Evolutionary conservation across 176 grass and related monocot species (phyloP).

Genomic region (Aegilops speltoides): DNA sequence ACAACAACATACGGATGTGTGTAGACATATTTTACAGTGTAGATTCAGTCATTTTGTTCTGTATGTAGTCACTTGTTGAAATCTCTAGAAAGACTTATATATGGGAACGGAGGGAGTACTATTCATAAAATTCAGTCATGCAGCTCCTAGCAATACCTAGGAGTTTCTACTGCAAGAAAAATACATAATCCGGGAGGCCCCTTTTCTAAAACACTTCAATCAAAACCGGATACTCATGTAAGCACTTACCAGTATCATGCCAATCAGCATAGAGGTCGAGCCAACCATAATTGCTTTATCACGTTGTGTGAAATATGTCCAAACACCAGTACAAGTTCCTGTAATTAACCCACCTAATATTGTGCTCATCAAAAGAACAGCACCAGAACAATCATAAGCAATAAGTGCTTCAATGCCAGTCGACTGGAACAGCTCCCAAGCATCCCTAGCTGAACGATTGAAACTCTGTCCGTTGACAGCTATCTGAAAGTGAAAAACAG

Average conservation of each 20-base stretch:
- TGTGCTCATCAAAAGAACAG: slow-evolving; percentile 88
- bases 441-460: slow-evolving; percentile 90
- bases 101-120: neutral
- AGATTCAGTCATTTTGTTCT: too few relatives aligned
- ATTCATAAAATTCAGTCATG: neutral
- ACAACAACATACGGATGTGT: too few relatives aligned
- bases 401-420: slow-evolving; percentile 90
- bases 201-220: slow-evolving; percentile 14
- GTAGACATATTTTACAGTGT: too few relatives aligned
- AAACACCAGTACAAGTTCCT: slow-evolving; percentile 88
- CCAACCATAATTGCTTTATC: slow-evolving; percentile 92
- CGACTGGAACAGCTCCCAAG: slow-evolving; percentile 98
- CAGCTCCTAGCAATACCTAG: neutral
- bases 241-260: slow-evolving; percentile 95
- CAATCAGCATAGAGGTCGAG: slow-evolving; percentile 84
- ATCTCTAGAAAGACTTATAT: too few relatives aligned
- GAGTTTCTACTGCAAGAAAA: neutral
- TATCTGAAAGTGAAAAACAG: slow-evolving; percentile 61
- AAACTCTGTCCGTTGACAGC: slow-evolving; percentile 88
- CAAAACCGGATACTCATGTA: neutral
- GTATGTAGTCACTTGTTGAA: too few relatives aligned
- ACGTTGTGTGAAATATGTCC: slow-evolving; percentile 83
- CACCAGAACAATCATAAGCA: slow-evolving; percentile 98
- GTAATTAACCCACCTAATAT: slow-evolving; percentile 90
- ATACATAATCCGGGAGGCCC: neutral